Percentiles rank a stretch among this genome's conserved stretches.
Conservation (phyloP, 1,284 basidiomycete species). For the Cutaneotrichosporon sp. region DNA sequence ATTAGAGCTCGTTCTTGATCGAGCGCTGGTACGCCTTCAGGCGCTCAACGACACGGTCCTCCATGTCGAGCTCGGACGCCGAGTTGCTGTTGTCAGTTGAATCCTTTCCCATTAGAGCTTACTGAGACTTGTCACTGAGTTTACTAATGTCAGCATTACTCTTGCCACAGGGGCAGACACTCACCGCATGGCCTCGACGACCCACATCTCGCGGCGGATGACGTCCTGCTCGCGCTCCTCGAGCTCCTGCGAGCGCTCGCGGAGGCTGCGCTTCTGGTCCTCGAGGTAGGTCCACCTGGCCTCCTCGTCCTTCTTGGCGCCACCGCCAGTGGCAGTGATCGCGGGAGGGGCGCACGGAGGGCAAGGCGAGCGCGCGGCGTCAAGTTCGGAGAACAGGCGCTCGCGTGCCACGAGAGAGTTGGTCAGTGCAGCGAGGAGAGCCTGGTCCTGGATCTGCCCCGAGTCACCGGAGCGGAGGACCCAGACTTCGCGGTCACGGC, state of each 20-base stretch:
- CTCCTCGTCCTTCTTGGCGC: background rate
- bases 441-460: slow-evolving; percentile 12
- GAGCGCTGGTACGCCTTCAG: slow-evolving; percentile 41
- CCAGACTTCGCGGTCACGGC: slow-evolving; percentile 38
- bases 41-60: slow-evolving; percentile 42
- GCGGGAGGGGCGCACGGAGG: slow-evolving; percentile 3
- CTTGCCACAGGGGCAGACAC: background rate
- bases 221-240: slow-evolving; percentile 42
- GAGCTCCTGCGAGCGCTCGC: slow-evolving; percentile 32
- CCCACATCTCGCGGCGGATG: slow-evolving; percentile 39
- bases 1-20: slow-evolving; percentile 10
- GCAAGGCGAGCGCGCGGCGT: slow-evolving; percentile 16
- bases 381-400: slow-evolving; percentile 25
- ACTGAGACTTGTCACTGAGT: slow-evolving; percentile 40
- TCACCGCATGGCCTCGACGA: slow-evolving; percentile 41
- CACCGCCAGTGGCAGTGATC: background rate
- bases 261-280: slow-evolving; percentile 9
- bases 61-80: slow-evolving; percentile 40
- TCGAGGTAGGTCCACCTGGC: slow-evolving; percentile 11
- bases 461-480: slow-evolving; percentile 28
- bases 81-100: slow-evolving; percentile 21
- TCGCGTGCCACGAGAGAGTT: slow-evolving; percentile 35
- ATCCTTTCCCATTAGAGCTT: background rate
- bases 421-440: slow-evolving; percentile 27
- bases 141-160: slow-evolving; percentile 19